phyloP scores from a whole-genome alignment of 768 basidiomycete genomes.

The Trichaptum fuscoviolaceum region DNA sequence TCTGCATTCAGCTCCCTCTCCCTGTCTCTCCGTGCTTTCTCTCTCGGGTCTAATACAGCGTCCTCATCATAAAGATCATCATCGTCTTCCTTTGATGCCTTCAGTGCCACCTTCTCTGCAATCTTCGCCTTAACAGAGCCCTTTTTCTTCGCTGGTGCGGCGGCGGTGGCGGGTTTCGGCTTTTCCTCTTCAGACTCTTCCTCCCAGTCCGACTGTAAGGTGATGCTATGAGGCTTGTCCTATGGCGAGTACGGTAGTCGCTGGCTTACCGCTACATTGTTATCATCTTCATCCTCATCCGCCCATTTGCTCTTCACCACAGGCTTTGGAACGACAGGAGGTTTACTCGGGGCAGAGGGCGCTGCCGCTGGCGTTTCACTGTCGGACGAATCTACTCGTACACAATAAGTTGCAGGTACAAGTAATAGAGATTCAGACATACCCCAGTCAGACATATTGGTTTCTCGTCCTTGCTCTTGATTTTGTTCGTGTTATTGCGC shows the following conservation, averaged over 20 bases:
- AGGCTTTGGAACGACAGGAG: slow-evolving; percentile 14
- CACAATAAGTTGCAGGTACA: slow-evolving; percentile 14
- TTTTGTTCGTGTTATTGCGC: background rate
- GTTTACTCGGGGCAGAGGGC: slow-evolving; percentile 12
- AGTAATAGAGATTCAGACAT: slow-evolving; percentile 11
- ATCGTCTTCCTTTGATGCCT: slow-evolving; percentile 44
- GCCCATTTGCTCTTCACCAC: slow-evolving; percentile 67
- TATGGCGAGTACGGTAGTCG: slow-evolving; percentile 10
- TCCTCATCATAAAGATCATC: slow-evolving; percentile 60
- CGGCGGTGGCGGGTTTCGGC: slow-evolving; percentile 37
- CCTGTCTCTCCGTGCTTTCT: slow-evolving; percentile 70
- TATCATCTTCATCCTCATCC: slow-evolving; percentile 87
- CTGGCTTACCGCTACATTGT: slow-evolving; percentile 64
- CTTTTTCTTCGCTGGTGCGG: slow-evolving; percentile 83
- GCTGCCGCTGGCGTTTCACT: slow-evolving; percentile 24
- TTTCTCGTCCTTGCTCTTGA: background rate
- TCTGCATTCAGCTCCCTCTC: slow-evolving; percentile 85
- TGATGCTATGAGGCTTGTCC: slow-evolving; percentile 6
- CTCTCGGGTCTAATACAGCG: slow-evolving; percentile 64
- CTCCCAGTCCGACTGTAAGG: slow-evolving; percentile 89
- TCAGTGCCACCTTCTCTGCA: slow-evolving; percentile 84
- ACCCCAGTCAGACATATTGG: slow-evolving; percentile 47
- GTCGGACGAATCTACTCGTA: slow-evolving; percentile 33
- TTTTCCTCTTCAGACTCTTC: slow-evolving; percentile 62
- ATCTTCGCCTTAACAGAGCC: slow-evolving; percentile 88